Evolutionary conservation across 2,329 filamentous ascomycete species (phyloP).

Genomic region (Parastagonospora nodorum): DNA sequence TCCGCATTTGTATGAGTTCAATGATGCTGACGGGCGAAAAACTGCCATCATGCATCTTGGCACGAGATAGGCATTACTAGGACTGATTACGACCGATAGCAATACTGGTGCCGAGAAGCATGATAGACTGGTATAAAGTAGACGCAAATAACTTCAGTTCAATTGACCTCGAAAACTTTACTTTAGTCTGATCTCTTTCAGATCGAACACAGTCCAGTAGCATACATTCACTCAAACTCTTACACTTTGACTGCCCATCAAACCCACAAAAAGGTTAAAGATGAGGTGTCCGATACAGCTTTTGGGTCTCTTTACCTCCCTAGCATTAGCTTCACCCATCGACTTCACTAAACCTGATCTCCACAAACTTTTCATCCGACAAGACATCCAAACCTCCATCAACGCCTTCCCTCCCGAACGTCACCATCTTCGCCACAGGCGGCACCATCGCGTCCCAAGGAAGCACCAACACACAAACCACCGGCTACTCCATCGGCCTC

Average conservation of each 20-base stretch:
- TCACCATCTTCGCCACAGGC: constrained; percentile 63
- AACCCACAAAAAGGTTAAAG: constrained; percentile 3
- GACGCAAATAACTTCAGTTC: too few species aligned
- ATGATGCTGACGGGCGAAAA: too few species aligned
- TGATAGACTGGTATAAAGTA: too few species aligned
- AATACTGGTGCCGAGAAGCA: too few species aligned
- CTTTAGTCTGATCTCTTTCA: too few species aligned
- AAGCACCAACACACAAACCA: constrained; percentile 57
- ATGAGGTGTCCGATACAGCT: constrained; percentile 29
- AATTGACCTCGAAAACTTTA: too few species aligned
- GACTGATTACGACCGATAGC: too few species aligned
- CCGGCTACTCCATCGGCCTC: constrained; percentile 59
- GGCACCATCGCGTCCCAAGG: constrained; percentile 64
- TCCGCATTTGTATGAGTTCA: neutral
- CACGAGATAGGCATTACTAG: too few species aligned
- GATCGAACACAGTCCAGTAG: too few species aligned
- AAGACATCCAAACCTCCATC: constrained; percentile 40
- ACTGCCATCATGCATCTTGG: too few species aligned
- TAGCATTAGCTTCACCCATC: constrained; percentile 29
- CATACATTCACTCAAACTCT: too few species aligned
- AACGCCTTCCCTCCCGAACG: constrained; percentile 59
- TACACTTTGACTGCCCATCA: too few species aligned
- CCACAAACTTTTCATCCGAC: constrained; percentile 31
- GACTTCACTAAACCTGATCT: constrained; percentile 16
- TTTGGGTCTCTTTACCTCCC: constrained; percentile 23